Percentiles rank a stretch among this genome's conserved stretches.
phyloP scores from a whole-genome alignment of 164 flowering plant genomes.

The Tetracentron sinense region DNA sequence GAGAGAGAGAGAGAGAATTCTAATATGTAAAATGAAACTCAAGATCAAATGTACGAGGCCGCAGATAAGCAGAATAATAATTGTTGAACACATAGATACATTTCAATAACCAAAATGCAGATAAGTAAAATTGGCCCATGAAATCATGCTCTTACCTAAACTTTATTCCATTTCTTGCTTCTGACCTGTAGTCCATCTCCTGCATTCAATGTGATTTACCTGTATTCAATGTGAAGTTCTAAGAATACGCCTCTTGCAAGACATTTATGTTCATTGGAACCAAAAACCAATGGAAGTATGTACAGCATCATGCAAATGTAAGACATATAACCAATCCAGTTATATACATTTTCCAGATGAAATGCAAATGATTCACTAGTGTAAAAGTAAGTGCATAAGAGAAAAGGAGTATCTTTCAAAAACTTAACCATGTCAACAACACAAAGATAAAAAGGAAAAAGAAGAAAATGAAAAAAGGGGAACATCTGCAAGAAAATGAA shows the following conservation, averaged over 20 bases:
- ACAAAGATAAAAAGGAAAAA: too few species aligned
- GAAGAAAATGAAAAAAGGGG: too few species aligned
- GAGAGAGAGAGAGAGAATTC: not conserved
- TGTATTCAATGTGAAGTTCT: slow-evolving; percentile 92
- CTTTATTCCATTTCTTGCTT: slow-evolving; percentile 83
- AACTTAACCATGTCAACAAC: too few species aligned
- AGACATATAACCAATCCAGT: too few species aligned
- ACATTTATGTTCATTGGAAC: not conserved
- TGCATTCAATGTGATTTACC: slow-evolving; percentile 99
- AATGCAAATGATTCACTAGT: too few species aligned
- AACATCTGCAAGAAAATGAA: too few species aligned
- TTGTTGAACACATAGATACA: not conserved
- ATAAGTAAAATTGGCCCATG: slow-evolving; percentile 4
- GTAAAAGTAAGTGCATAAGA: too few species aligned
- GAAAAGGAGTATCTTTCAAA: too few species aligned
- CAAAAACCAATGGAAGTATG: not conserved
- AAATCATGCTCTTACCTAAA: slow-evolving; percentile 56
- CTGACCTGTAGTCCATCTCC: slow-evolving; percentile 96
- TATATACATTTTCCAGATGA: too few species aligned
- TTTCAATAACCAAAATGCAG: not conserved
- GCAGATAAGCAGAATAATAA: not conserved
- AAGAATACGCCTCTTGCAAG: slow-evolving; percentile 50
- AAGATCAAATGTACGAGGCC: too few species aligned
- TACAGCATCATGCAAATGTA: not conserved
- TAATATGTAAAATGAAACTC: not conserved